Evolutionary conservation across 2,329 filamentous ascomycete species (phyloP).

Genomic region (Stachybotrys elegans): DNA sequence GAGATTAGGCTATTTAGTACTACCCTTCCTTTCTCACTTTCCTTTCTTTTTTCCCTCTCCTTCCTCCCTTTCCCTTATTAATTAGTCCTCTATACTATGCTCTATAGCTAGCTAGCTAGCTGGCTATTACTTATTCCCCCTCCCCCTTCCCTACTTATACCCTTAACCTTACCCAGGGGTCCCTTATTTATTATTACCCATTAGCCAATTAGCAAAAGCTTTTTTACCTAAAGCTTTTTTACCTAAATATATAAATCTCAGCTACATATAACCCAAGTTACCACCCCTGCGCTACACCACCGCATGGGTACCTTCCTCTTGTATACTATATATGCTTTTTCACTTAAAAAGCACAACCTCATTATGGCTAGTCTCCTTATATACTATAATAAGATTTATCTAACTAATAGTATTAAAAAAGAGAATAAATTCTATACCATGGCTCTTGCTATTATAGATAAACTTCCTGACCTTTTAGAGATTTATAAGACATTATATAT

Average conservation of each 20-base stretch:
- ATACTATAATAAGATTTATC: too few relatives aligned
- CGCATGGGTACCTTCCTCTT: background rate
- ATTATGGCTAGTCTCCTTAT: background rate
- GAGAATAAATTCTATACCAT: too few relatives aligned
- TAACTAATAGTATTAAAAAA: too few relatives aligned
- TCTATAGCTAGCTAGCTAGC: too few relatives aligned
- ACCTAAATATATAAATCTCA: too few relatives aligned
- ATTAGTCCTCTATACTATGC: background rate
- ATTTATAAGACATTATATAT: too few relatives aligned
- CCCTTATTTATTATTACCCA: background rate
- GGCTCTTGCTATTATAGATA: too few relatives aligned
- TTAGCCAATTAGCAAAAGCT: background rate
- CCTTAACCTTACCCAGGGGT: background rate
- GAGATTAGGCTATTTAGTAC: too few relatives aligned
- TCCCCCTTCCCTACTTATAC: background rate
- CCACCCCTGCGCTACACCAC: background rate
- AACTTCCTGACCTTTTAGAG: too few relatives aligned
- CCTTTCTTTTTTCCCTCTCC: background rate
- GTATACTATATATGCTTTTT: background rate
- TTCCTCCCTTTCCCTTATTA: background rate
- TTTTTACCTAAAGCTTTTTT: too few relatives aligned
- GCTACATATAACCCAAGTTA: background rate
- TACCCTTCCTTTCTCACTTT: background rate
- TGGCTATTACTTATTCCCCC: too few relatives aligned
- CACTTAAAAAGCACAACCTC: background rate